Evolutionary conservation across 257 asterid species (phyloP).

Genomic region (Echites panduratus): DNA sequence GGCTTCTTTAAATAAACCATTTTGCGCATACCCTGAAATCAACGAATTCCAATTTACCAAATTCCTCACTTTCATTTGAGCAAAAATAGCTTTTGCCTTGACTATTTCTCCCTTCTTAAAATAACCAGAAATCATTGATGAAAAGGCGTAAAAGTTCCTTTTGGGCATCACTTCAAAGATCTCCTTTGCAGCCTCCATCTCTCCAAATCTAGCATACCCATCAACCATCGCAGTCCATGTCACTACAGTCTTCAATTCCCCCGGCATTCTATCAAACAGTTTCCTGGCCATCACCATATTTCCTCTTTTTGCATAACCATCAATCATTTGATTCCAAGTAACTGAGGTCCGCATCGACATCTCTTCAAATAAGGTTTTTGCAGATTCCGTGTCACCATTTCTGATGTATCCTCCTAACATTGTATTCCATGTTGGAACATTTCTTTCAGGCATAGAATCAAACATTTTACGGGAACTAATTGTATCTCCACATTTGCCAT

Average conservation of each 20-base stretch:
- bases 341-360: constrained; percentile 44
- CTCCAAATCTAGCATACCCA: constrained; percentile 49
- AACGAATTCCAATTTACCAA: constrained; percentile 75
- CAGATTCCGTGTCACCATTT: constrained; percentile 34
- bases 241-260: constrained; percentile 52
- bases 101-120: constrained; percentile 53
- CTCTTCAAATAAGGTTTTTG: constrained; percentile 33
- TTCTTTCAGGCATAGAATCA: constrained; percentile 60
- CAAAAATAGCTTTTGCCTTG: constrained; percentile 52
- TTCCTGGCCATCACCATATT: constrained; percentile 50
- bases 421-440: constrained; percentile 63
- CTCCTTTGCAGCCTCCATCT: constrained; percentile 58
- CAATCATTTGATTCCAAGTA: constrained; percentile 77
- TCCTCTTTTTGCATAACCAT: constrained; percentile 53
- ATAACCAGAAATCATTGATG: constrained; percentile 67
- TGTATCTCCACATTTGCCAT: constrained; percentile 54
- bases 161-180: constrained; percentile 49
- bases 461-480: constrained; percentile 50
- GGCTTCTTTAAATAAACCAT: constrained; percentile 51
- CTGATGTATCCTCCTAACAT: constrained; percentile 66
- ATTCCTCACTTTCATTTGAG: constrained; percentile 50
- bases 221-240: constrained; percentile 77
- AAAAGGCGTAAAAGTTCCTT: constrained; percentile 57
- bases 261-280: constrained; percentile 50
- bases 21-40: constrained; percentile 75